Conservation (phyloP, 2,329 filamentous ascomycete species). For the Fusarium domesticum region DNA sequence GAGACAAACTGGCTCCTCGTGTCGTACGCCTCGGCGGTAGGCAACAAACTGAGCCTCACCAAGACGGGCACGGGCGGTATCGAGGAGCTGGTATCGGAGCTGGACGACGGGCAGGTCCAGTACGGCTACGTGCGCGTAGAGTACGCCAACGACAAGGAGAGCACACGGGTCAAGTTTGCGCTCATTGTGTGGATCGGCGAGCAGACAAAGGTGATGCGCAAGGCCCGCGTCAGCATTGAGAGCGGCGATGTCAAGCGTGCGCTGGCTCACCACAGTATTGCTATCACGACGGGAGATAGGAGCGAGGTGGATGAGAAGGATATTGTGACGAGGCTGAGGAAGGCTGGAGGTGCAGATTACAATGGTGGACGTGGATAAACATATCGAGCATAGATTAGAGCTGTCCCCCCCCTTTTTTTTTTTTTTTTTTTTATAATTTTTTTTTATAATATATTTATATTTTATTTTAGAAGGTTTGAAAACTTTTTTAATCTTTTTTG, state of each 20-base stretch:
- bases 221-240: constrained; percentile 66
- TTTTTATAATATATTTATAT: no score
- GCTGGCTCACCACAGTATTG: constrained; percentile 62
- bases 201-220: constrained; percentile 64
- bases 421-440: no score
- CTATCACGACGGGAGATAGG: constrained; percentile 59
- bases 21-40: constrained; percentile 54
- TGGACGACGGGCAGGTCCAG: constrained; percentile 60
- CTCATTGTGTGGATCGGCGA: constrained; percentile 68
- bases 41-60: constrained; percentile 55
- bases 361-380: constrained; percentile 61
- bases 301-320: constrained; percentile 60
- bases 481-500: no score
- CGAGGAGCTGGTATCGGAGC: constrained; percentile 50
- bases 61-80: constrained; percentile 60
- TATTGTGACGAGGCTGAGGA: constrained; percentile 59
- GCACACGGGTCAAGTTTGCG: constrained; percentile 64
- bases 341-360: constrained; percentile 69
- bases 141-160: constrained; percentile 70
- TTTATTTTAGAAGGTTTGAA: no score
- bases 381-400: no score
- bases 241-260: constrained; percentile 62
- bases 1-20: constrained; percentile 65
- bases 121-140: constrained; percentile 66
- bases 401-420: no score